Evolutionary conservation across 768 basidiomycete species (phyloP).

Genomic region (Nidularia pulvinata): DNA sequence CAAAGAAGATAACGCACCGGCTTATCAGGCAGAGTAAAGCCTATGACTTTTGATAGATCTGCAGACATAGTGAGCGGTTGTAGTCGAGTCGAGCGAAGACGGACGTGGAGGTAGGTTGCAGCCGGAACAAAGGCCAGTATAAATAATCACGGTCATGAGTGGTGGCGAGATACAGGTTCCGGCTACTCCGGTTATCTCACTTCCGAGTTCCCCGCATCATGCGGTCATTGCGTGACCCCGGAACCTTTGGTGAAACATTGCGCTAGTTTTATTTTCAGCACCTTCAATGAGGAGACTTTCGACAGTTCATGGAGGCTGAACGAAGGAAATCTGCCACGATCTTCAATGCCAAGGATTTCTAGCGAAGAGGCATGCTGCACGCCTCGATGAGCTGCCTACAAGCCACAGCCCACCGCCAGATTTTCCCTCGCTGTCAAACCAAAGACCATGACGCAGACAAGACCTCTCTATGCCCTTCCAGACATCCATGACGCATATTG

Average conservation of each 20-base stretch:
- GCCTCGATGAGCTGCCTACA: too few species aligned
- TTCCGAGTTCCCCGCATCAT: neutral
- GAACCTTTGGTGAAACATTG: neutral
- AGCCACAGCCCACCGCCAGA: too few species aligned
- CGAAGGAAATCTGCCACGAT: too few species aligned
- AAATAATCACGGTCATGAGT: neutral
- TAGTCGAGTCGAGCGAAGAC: neutral
- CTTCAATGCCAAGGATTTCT: too few species aligned
- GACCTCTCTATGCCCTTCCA: too few species aligned
- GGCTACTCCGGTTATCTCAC: neutral
- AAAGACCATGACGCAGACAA: too few species aligned
- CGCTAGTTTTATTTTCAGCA: neutral
- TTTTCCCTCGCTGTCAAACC: too few species aligned
- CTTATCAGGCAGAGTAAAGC: constrained; percentile 46
- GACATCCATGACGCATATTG: too few species aligned
- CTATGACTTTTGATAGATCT: constrained; percentile 70
- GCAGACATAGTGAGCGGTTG: constrained; percentile 14
- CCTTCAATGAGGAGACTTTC: too few species aligned
- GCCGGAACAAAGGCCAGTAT: neutral
- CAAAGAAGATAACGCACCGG: constrained; percentile 38
- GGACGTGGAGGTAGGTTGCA: neutral
- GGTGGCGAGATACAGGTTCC: neutral
- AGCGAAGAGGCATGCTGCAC: too few species aligned
- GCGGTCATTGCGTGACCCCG: neutral
- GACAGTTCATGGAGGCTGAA: too few species aligned